Conservation (phyloP, 108 stramenopile species). For the Cyclotella cryptica region DNA sequence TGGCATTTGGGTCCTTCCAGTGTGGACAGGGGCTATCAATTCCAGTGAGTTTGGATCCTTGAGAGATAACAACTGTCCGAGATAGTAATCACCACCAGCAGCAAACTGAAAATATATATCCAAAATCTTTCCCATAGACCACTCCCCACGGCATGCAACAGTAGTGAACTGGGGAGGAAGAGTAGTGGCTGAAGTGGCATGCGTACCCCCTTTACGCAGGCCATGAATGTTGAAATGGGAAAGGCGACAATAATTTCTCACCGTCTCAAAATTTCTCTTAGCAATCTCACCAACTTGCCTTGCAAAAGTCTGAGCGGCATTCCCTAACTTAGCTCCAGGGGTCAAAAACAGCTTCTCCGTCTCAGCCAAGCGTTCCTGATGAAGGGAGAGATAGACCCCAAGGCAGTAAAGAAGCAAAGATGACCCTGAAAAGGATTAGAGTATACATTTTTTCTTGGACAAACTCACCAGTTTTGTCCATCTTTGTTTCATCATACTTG, state of each 20-base stretch:
- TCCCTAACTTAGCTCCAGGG: background rate
- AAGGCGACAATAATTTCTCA: conserved; percentile 3
- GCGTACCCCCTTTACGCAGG: conserved; percentile 44
- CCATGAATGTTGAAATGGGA: conserved; percentile 52
- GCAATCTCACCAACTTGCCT: conserved; percentile 23
- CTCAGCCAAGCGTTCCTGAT: conserved; percentile 4
- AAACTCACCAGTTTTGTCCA: background rate
- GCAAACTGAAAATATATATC: conserved; percentile 58
- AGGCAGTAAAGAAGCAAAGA: conserved; percentile 29
- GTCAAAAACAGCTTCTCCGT: conserved; percentile 30
- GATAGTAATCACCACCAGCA: conserved; percentile 48
- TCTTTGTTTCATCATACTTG: background rate
- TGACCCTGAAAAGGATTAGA: conserved; percentile 34
- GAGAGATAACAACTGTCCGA: conserved; percentile 46
- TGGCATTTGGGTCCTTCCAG: conserved; percentile 2
- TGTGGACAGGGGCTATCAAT: conserved; percentile 44
- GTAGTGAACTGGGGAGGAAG: conserved; percentile 46
- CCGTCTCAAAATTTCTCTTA: background rate
- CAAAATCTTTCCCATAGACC: conserved; percentile 47
- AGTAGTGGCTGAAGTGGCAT: conserved; percentile 50
- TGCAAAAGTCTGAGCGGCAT: conserved; percentile 29
- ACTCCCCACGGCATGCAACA: conserved; percentile 51
- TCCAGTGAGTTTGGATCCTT: conserved; percentile 26
- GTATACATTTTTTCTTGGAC: background rate
- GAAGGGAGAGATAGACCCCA: conserved; percentile 31